These are phyloP conservation scores for Pestalotiopsis sp. DNA, from an alignment of 2,329 filamentous ascomycete species.

Conservation along the genomic window DNA sequence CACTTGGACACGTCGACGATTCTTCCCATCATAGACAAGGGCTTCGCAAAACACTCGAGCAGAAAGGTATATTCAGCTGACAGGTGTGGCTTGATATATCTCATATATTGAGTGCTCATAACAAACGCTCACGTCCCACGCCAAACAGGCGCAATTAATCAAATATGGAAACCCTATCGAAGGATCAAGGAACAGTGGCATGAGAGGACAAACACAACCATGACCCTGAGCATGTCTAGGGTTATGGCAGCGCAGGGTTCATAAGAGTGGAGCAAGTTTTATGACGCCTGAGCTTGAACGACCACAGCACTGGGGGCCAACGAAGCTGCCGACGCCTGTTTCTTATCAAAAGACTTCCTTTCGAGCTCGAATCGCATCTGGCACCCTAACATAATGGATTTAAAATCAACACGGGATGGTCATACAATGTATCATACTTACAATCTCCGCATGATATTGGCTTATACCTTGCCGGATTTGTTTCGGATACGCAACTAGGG, in stretches of 20 bases:
- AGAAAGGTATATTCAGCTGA: too few species aligned
- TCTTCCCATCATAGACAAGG: too few species aligned
- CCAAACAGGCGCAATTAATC: too few species aligned
- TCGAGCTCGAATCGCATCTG: conserved; percentile 35
- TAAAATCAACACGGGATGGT: conserved; percentile 8
- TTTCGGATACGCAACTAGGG: conserved; percentile 46
- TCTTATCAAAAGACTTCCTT: conserved; percentile 27
- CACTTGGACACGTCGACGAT: too few species aligned
- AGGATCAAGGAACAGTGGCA: neutral
- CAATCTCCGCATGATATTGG: conserved; percentile 53
- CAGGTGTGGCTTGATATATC: too few species aligned
- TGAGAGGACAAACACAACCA: neutral
- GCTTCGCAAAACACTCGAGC: too few species aligned
- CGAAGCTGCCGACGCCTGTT: conserved; percentile 21
- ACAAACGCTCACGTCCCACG: too few species aligned
- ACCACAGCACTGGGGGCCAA: conserved; percentile 29
- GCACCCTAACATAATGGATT: conserved; percentile 25
- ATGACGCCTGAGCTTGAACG: conserved; percentile 16
- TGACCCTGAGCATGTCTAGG: neutral
- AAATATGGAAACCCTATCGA: neutral
- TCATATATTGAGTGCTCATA: too few species aligned
- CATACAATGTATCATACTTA: conserved; percentile 21
- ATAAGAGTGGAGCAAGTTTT: neutral
- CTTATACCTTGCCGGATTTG: conserved; percentile 50
- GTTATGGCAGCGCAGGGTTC: neutral